These are phyloP conservation scores for Neurospora sp. DNA, from an alignment of 495 filamentous ascomycete species.

Conservation along the genomic window DNA sequence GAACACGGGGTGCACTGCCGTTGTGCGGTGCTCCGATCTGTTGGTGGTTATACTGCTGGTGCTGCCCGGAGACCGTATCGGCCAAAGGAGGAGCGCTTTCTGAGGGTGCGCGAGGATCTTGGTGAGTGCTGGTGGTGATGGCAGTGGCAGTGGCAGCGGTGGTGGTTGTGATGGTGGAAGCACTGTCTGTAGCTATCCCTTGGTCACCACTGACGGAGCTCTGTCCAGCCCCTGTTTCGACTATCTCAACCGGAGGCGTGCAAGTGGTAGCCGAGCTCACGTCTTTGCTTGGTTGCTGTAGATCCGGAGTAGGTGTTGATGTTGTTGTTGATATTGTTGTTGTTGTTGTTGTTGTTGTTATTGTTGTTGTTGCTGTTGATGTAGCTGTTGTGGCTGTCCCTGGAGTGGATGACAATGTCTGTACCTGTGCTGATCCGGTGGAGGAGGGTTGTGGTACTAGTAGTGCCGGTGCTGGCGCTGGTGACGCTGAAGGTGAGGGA, in stretches of 20 bases:
- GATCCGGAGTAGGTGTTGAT: background rate
- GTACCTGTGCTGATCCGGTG: constrained; percentile 1
- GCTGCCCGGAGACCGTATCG: background rate
- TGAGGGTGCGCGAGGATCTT: background rate
- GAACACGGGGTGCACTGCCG: constrained; percentile 5
- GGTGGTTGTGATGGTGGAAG: constrained; percentile 7
- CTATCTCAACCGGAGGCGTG: constrained; percentile 6
- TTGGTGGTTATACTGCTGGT: background rate
- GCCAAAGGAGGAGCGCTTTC: background rate
- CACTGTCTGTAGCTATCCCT: constrained; percentile 8
- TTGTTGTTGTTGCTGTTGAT: constrained; percentile 3
- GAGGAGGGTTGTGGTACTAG: background rate
- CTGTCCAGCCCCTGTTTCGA: constrained; percentile 7
- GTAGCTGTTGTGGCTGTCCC: constrained; percentile 2
- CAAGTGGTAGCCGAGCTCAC: background rate
- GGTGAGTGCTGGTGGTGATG: background rate
- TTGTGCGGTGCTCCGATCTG: constrained; percentile 6
- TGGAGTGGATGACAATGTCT: constrained; percentile 1
- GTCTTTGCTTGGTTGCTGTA: background rate
- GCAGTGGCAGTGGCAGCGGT: background rate
- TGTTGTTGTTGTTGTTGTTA: background rate
- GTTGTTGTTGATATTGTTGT: background rate
- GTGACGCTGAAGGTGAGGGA: background rate
- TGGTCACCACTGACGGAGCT: constrained; percentile 8
- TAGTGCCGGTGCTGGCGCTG: background rate